Base-by-base conservation (phyloP, 108 stramenopile species). In the Skeletonema tropicum region DNA sequence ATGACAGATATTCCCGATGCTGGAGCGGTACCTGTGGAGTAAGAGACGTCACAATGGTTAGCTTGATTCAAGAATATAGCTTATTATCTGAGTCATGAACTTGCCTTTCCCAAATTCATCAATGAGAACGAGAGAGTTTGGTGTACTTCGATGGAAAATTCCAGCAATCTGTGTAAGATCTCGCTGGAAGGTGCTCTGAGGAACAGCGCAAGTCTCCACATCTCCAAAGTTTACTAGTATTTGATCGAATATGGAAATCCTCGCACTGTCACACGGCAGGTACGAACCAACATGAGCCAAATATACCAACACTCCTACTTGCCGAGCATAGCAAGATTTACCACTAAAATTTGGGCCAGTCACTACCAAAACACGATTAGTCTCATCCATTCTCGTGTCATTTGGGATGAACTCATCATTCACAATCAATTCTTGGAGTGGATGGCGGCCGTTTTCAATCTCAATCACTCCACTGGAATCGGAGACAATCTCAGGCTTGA, bases 81-180 rank as follows among this genome's bases (percentile, higher is more conserved):
- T 11, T 0, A 41, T 13, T 3, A 12, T 41, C 39, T 41, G 39
- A 15, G 3, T 12, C 13, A 58, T 38, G 2, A 45, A 65, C 86
- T 73, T 63, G 64, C 94, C 98, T 74, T 98, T 98, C 7, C 98
- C 98, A 76, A 98, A 98, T 79, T 98, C 98, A 82, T 98, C 98
- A 57, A 98, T 88, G 23, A 98, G 83, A 45, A 97, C 94, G 17
- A 98, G 87, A 23, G 96, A 88, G 23, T 82, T 74, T 12, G 84
- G 83, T 12, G 96, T 92, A n/a, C 73, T 86, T 66, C 85, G 72
- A 12, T 71, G 77, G 42, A 93, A 70, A 29, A 94, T 92, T 21
- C 76, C 72, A 33, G 86, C 94, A 86, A 95, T 93, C 70, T 97
- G 93, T 17, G 88, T 98, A 57, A 97, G 82, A 68, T 98, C 98